Evolutionary conservation across 345 rosid species (phyloP).

Genomic region (Passiflora organensis): DNA sequence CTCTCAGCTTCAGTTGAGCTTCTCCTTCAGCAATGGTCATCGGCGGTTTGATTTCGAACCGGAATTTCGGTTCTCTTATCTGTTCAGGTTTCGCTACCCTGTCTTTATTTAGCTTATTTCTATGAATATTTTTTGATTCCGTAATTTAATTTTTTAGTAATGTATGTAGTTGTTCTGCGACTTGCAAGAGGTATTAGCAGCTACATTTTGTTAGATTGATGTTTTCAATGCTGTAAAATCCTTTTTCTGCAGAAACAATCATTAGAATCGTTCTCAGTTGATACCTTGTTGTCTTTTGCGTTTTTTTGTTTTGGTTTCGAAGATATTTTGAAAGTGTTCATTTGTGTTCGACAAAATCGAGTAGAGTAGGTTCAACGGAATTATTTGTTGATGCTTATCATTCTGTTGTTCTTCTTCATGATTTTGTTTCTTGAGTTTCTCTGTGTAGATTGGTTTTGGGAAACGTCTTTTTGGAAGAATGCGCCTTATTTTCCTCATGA

Average conservation of each 20-base stretch:
- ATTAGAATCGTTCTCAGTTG: neutral
- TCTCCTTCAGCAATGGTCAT: slow-evolving; percentile 49
- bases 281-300: neutral
- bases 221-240: neutral
- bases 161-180: neutral
- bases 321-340: too few species aligned
- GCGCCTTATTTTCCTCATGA: too few species aligned
- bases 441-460: neutral
- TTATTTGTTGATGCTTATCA: too few species aligned
- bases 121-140: neutral
- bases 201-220: slow-evolving; percentile 14
- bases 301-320: neutral
- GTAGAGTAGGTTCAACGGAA: too few species aligned
- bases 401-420: too few species aligned
- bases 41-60: slow-evolving; percentile 68
- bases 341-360: too few species aligned
- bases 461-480: too few species aligned
- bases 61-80: slow-evolving; percentile 34
- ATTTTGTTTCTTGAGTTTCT: neutral
- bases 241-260: too few species aligned
- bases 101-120: neutral
- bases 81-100: slow-evolving; percentile 44
- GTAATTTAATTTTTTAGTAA: neutral
- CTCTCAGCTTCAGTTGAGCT: slow-evolving; percentile 14
- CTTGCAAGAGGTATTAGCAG: neutral